Base-by-base conservation (phyloP, 164 flowering plant genomes). In the Hamamelis virginiana region DNA sequence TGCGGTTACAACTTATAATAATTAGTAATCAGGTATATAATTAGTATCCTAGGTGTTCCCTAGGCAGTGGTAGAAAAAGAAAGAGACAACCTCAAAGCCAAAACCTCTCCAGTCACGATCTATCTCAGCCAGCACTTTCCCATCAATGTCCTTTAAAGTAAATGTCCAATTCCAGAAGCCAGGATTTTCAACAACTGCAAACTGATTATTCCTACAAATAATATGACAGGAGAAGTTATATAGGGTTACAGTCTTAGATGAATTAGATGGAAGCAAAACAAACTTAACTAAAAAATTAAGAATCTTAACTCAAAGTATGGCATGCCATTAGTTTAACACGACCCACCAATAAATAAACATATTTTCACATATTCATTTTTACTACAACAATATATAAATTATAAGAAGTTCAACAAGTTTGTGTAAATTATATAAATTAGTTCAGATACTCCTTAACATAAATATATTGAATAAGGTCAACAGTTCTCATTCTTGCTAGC, bases 91-190 rank as follows among this genome's bases (percentile, higher is more conserved):
- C 98, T 96, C 98, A 80, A 93, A 89, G 79, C 99, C 98, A 69
- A 93, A 83, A 53, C 99, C 99, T 73, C 98, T 89, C 97, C 97
- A 96, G 69, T 93, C 88, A 80, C 99, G 97, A 80, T 93, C 89
- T 45, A 93, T 85, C 77, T 91, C 84, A 64, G 97, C 99, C 56
- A 93, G 77, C 62, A 89, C 95, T 23, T 91, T 77, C 44, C 93
- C 98, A 66, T 96, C 82, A 67, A 68, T 74, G 70, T 91, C 99
- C 83, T 89, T 91, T 79, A 96, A 81, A 59, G 98, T 91, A 78
- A 96, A 96, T 55, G 96, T 90, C 98, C 98, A 96, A 75, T 90
- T 78, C 98, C 98, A 96, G 52, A 96, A 80, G 1, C 99, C 99
- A 76, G 95, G 98, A 75, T 96, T 93, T 76, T 91, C 95, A 74